Base-by-base conservation (phyloP, 306 rosid species). In the Albizia julibrissin region DNA sequence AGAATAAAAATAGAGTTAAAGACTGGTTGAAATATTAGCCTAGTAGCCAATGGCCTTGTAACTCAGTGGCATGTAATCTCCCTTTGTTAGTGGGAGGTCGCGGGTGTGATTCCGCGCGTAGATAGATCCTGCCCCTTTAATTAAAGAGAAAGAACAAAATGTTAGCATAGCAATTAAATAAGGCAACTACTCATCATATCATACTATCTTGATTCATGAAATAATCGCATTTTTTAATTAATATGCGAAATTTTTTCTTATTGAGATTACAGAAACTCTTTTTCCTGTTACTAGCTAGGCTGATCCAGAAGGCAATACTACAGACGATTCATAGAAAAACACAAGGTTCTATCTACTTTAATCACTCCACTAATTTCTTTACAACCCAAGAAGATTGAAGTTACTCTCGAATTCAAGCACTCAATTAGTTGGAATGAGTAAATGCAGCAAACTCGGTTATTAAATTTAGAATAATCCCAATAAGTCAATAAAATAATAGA, bases 1-100 rank as follows among this genome's bases (percentile, higher is more conserved):
- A 86, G 83, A 83, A 91, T 82, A 84, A 84, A 91, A 83, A 88
- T 86, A 86, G 80, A 83, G 93, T 82, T 70, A 87, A 92, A 80
- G 88, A 80, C 90, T 52, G 70, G 24, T 21, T 1, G 26, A 54
- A 54, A 21, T 54, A 10, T 73, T 81, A 74, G 73, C 58, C 84
- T 79, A 82, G 24, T 4, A 54, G 14, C 52, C 16, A 47, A 47
- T 11, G 18, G 19, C 4, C 5, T 11, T 16, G 19, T 47, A 14
- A 19, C 14, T 12, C 4, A 46, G 18, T 46, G 50, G 3, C 50
- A 46, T 10, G 49, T 44, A 44, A 8, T 44, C 12, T 44, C 12
- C 49, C 49, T 29, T 44, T 7, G 15, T 7, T 8, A 11, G 2
- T 1, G 49, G 49, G 49, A 44, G 49, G 12, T 44, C 12, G 13